Evolutionary conservation across 768 basidiomycete species (phyloP).

Genomic region (Serpula lacrymans): DNA sequence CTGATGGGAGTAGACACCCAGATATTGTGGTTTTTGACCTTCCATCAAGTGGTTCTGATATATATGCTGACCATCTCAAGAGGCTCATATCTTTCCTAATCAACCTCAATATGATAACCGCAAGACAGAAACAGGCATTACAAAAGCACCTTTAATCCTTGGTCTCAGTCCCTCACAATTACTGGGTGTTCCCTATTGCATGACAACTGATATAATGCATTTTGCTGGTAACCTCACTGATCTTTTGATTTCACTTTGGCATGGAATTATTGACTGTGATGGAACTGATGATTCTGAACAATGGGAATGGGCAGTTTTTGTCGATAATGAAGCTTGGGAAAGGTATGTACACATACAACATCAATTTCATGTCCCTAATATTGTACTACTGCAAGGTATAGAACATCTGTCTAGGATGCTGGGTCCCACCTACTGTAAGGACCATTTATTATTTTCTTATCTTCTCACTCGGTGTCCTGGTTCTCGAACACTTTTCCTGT

Average conservation of each 20-base stretch:
- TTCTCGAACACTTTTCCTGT: too few species aligned
- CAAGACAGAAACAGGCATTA: conserved; percentile 30
- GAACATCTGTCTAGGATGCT: too few species aligned
- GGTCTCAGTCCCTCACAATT: conserved; percentile 19
- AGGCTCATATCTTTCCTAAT: conserved; percentile 1
- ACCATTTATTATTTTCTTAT: too few species aligned
- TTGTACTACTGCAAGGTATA: too few species aligned
- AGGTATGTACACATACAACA: too few species aligned
- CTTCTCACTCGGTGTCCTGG: too few species aligned
- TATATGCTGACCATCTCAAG: background rate
- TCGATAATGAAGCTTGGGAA: too few species aligned
- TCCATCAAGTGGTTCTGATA: background rate
- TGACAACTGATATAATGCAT: conserved; percentile 34
- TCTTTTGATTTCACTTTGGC: conserved; percentile 14
- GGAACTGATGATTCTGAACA: conserved; percentile 2
- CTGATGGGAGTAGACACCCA: conserved; percentile 13
- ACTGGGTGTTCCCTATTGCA: conserved; percentile 29
- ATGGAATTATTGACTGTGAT: conserved; percentile 8
- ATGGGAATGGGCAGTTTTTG: conserved; percentile 21
- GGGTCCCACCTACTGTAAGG: too few species aligned
- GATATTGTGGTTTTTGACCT: conserved; percentile 18
- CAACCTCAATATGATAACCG: conserved; percentile 16
- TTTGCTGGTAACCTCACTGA: conserved; percentile 24
- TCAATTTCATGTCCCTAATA: too few species aligned
- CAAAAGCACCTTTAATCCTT: conserved; percentile 30